Base-by-base conservation (phyloP, 768 basidiomycete species). In the Antrodiella citrinella region DNA sequence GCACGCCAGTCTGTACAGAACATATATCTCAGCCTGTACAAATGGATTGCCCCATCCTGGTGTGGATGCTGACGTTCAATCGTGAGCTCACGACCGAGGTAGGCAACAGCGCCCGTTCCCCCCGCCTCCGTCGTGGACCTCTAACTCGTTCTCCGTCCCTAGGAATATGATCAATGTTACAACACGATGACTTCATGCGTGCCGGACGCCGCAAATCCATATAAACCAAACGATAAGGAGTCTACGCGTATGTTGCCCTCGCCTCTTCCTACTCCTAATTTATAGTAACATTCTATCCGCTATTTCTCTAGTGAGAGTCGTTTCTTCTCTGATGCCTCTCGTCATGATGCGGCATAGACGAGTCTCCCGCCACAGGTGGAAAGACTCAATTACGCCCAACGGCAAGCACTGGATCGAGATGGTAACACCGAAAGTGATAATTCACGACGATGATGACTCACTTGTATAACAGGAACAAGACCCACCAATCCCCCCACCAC, bases 371-470 rank as follows among this genome's bases (percentile, higher is more conserved):
- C 67, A 81, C 11, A 81, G 83, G 54, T 90, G 87, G 87, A 72
- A 74, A 51, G 86, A 87, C 54, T 74, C 74, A 50, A 65, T 71
- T 21, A 83, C 77, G 0, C 56, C 70, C 1, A 76, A 69, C 40
- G 86, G 86, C 40, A 89, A 89, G 57, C 85, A 84, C 54, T 89
- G 85, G 84, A 90, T 90, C 50, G 86, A 89, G 57, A 85, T 85
- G 73, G 83, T 83, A 53, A 35, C 19, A 50, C n/a, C 15, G 24
- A 48, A 39, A 45, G 21, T 51, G 40, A 12, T 53, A 9, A 51
- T 26, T 20, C 45, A 45, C 43, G 20, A 48, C 55, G 18, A 46
- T 45, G 30, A 25, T 26, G 21, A 23, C 40, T 12, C 41, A 2
- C 35, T 20, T 46, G 44, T 58, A 26, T 47, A 51, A 39, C 42